Conservation (phyloP, 441 rosid genomes). For the Populus trichocarpa region DNA sequence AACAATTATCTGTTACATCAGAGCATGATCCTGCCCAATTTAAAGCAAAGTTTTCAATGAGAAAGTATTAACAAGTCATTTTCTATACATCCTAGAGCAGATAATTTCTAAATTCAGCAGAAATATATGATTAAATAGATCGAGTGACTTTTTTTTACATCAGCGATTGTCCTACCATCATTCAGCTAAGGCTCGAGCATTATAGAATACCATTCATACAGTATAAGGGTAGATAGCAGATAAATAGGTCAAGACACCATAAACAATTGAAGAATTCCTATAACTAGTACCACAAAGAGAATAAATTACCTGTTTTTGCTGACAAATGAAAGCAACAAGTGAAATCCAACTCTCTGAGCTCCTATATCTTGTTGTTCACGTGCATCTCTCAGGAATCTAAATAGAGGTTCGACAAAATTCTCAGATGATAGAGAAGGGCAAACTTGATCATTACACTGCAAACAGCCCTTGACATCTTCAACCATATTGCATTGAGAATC, state of each 20-base stretch:
- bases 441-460: constrained; percentile 34
- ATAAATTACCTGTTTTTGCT: constrained; percentile 43
- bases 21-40: not conserved
- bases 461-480: constrained; percentile 2
- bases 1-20: not conserved
- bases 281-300: not conserved
- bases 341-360: constrained; percentile 51
- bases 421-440: constrained; percentile 37
- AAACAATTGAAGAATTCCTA: not conserved
- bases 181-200: not conserved
- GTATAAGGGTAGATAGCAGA: not conserved
- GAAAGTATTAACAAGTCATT: too few relatives aligned
- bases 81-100: not conserved
- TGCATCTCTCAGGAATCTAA: constrained; percentile 52
- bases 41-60: not conserved
- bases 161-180: not conserved
- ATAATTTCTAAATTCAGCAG: not conserved
- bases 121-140: not conserved
- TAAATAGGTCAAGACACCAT: not conserved
- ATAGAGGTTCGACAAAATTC: constrained; percentile 49
- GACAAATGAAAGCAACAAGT: constrained; percentile 43
- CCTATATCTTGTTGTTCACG: constrained; percentile 35
- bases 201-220: not conserved
- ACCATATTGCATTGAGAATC: constrained; percentile 41
- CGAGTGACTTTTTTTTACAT: not conserved